Base-by-base conservation (phyloP, 768 basidiomycete species). In the Boletus tylopilopsis region DNA sequence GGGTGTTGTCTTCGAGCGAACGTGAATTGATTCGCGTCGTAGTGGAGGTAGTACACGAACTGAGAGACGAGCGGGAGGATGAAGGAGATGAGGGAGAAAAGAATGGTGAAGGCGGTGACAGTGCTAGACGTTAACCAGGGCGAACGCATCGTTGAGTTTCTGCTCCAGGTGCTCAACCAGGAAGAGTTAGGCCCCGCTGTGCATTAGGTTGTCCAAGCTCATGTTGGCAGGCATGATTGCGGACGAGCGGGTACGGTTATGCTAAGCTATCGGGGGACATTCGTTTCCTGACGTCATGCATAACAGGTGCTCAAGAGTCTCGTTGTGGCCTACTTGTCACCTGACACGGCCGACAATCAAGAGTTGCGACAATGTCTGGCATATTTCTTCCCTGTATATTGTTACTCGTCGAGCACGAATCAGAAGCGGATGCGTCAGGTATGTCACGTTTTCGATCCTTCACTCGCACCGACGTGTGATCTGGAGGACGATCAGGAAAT, bases 331-430 rank as follows among this genome's bases (percentile, higher is more conserved):
- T 97, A 89, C 66, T 75, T 96, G 42, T 88, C 87, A 0, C 90
- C 90, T 1, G 79, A 85, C 46, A 95, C 90, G 2, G 76, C 71
- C 15, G 80, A 83, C 24, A 97, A 95, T 59, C 85, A 90, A 51
- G 80, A 86, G 47, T 73, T 97, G 16, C 78, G 90, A 35, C 94
- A 97, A 65, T 92, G 86, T 59, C 68, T 96, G 33, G 78, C 85
- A 4, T 89, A 87, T 64, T 95, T 95, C 75, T 84, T 94, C 69
- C 87, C 83, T 2, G 81, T 84, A 0, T 96, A 87, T 62, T 89
- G 89, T 66, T 90, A 84, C 67, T 90, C 90, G n/a, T 84, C 85
- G 0, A 65, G 78, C 6, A 58, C 58, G 19, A 90, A 94, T 59
- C 94, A 96, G 67, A 66, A 76, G 16, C 68, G 78, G n/a, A 84